These are phyloP conservation scores for Cutaneotrichosporon sp. DNA, from an alignment of 1,284 basidiomycete species.

Conservation along the genomic window DNA sequence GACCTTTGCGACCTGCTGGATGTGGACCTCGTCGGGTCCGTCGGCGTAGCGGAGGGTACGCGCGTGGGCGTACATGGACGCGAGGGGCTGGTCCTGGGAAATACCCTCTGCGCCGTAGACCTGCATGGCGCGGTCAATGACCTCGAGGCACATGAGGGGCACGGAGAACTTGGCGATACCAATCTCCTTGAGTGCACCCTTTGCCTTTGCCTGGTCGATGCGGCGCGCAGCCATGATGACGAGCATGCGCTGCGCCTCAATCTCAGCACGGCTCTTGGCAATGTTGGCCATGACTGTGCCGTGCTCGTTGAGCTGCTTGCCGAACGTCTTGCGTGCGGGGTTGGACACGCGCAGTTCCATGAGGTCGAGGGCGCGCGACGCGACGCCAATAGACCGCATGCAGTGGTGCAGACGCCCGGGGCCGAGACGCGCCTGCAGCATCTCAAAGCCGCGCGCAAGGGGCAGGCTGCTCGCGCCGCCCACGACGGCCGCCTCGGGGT, in stretches of 20 bases:
- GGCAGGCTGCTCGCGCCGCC: conserved; percentile 59
- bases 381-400: conserved; percentile 92
- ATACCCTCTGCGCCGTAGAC: conserved; percentile 91
- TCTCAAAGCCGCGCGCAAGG: conserved; percentile 93
- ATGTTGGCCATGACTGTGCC: conserved; percentile 86
- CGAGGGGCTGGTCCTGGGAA: conserved; percentile 81
- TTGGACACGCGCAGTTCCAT: conserved; percentile 91
- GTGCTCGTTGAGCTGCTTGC: conserved; percentile 84
- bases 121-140: conserved; percentile 93
- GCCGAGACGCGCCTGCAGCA: conserved; percentile 93
- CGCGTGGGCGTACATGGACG: conserved; percentile 68
- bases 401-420: conserved; percentile 97
- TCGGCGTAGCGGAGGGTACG: conserved; percentile 87
- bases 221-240: conserved; percentile 90
- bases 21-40: conserved; percentile 90
- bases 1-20: conserved; percentile 84
- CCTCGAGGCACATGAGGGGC: conserved; percentile 75
- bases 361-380: conserved; percentile 75
- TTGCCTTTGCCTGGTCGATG: conserved; percentile 84
- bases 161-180: conserved; percentile 97
- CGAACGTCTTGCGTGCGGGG: conserved; percentile 83
- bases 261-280: conserved; percentile 85
- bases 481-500: conserved; percentile 56
- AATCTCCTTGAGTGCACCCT: conserved; percentile 94
- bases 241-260: conserved; percentile 78